Percentiles rank a stretch among this genome's conserved stretches.
Evolutionary conservation across 2,329 filamentous ascomycete species (phyloP).

Genomic region (Ophiocordyceps unilateralis): DNA sequence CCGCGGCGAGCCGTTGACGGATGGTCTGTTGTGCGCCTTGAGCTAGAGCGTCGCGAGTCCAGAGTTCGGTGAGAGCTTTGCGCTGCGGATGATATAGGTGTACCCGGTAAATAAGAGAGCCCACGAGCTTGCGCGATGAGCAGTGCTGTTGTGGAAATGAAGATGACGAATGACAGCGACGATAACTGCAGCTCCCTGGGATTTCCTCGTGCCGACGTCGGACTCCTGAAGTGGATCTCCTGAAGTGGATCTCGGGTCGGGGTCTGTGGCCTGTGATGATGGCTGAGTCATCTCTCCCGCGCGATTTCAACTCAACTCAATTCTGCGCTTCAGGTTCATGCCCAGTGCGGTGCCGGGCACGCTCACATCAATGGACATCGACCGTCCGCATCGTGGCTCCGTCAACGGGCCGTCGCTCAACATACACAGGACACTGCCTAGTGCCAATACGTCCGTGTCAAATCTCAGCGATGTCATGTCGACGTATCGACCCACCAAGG

Average conservation of each 20-base stretch:
- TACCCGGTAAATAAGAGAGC: too few species aligned
- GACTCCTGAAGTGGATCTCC: not conserved
- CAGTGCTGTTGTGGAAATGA: too few species aligned
- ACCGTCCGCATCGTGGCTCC: constrained; percentile 22
- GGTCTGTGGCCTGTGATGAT: too few species aligned
- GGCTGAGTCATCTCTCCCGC: too few species aligned
- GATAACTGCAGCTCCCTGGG: not conserved
- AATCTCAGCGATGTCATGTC: constrained; percentile 65
- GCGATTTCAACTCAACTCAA: too few species aligned
- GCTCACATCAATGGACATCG: constrained; percentile 38
- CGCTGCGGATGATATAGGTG: too few species aligned
- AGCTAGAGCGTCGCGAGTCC: not conserved
- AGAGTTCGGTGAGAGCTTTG: too few species aligned
- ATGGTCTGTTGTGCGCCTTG: not conserved
- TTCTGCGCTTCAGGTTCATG: not conserved
- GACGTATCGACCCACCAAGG: constrained; percentile 65
- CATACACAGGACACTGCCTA: constrained; percentile 27
- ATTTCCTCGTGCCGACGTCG: not conserved
- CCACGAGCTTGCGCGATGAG: too few species aligned
- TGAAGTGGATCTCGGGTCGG: too few species aligned
- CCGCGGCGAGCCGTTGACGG: not conserved
- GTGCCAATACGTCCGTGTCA: constrained; percentile 29
- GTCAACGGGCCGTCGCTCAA: constrained; percentile 16
- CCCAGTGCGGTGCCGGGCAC: not conserved
- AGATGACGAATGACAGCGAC: not conserved